These are phyloP conservation scores for Candida endomychidarum DNA, from an alignment of 805 yeast species.

Conservation along the genomic window DNA sequence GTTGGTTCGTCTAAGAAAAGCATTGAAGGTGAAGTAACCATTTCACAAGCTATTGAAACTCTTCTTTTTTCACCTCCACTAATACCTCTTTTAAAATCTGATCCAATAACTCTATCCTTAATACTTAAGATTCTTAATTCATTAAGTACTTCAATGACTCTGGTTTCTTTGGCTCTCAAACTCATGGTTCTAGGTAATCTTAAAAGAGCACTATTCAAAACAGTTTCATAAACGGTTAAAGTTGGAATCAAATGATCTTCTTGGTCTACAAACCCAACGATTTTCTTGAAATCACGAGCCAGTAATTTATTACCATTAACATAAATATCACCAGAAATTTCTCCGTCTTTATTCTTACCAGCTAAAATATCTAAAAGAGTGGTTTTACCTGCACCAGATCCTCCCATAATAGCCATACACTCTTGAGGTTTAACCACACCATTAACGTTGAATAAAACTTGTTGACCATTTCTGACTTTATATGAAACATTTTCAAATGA, in stretches of 20 bases:
- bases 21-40: slow-evolving; percentile 71
- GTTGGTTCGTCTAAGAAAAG: slow-evolving; percentile 86
- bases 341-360: slow-evolving; percentile 79
- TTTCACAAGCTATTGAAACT: slow-evolving; percentile 78
- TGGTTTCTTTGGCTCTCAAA: slow-evolving; percentile 64
- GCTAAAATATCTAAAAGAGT: slow-evolving; percentile 91
- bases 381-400: slow-evolving; percentile 98
- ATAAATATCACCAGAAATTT: slow-evolving; percentile 60
- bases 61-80: slow-evolving; percentile 70
- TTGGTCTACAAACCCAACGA: slow-evolving; percentile 94
- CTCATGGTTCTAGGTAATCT: slow-evolving; percentile 83
- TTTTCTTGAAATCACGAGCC: slow-evolving; percentile 53
- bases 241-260: slow-evolving; percentile 91
- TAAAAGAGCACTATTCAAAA: slow-evolving; percentile 83
- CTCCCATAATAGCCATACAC: slow-evolving; percentile 95
- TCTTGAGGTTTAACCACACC: slow-evolving; percentile 87
- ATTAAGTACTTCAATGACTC: slow-evolving; percentile 80
- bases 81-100: slow-evolving; percentile 86
- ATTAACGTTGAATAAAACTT: slow-evolving; percentile 60
- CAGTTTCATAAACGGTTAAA: slow-evolving; percentile 93
- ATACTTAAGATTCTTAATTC: slow-evolving; percentile 83
- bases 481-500: slow-evolving; percentile 76
- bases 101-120: slow-evolving; percentile 83
- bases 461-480: slow-evolving; percentile 43
- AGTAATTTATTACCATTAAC: slow-evolving; percentile 66